These are phyloP conservation scores for Colletotrichum tropicicola DNA, from an alignment of 2,329 filamentous ascomycete species.

Conservation along the genomic window DNA sequence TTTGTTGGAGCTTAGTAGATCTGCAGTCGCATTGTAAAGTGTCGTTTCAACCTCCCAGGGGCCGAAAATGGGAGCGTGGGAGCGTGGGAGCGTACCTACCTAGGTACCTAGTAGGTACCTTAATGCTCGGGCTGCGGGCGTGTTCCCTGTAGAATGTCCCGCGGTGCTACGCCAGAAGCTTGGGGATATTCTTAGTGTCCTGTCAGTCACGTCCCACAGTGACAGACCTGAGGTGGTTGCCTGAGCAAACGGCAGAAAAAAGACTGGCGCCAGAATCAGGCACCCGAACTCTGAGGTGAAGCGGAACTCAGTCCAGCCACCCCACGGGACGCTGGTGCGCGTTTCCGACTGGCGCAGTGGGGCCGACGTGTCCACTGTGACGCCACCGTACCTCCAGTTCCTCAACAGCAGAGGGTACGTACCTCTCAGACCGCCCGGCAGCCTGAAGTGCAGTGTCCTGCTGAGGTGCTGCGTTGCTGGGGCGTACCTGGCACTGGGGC, in stretches of 20 bases:
- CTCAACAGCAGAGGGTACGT: background rate
- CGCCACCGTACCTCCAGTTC: conserved; percentile 11
- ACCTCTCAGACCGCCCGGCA: background rate
- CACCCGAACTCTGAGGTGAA: background rate
- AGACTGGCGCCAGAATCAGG: too few species aligned
- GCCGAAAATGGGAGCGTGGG: too few species aligned
- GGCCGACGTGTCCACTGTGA: conserved; percentile 13
- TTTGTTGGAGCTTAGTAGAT: background rate
- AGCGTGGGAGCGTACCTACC: background rate
- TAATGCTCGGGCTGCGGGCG: too few species aligned
- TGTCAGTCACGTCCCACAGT: background rate
- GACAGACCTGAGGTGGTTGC: too few species aligned
- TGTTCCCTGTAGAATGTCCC: too few species aligned
- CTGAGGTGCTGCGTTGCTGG: conserved; percentile 24
- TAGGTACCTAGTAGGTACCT: too few species aligned
- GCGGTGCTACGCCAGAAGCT: background rate
- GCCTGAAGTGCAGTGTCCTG: background rate
- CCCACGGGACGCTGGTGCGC: conserved; percentile 24
- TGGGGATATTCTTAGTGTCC: conserved; percentile 7
- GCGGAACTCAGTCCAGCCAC: too few species aligned
- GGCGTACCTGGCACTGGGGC: too few species aligned
- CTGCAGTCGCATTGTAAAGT: background rate
- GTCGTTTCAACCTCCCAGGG: conserved; percentile 15
- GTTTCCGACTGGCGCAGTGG: conserved; percentile 26
- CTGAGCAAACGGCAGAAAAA: conserved; percentile 2